phyloP scores from a whole-genome alignment of 176 grass and related monocot species.

The Pontederia paniculata region DNA sequence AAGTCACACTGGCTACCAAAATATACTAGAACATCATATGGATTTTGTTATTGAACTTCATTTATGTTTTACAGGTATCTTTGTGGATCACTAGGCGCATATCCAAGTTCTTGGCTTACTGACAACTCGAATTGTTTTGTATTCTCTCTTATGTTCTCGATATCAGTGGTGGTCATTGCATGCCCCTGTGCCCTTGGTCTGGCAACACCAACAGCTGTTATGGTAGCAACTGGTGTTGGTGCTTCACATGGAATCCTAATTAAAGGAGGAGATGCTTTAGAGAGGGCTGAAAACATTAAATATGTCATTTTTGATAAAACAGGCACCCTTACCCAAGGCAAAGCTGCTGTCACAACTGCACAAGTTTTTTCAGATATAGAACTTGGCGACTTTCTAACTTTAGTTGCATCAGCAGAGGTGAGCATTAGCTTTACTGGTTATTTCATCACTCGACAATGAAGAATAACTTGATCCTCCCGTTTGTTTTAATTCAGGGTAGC shows the following conservation, averaged over 20 bases:
- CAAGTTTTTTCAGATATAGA: slow-evolving; percentile 88
- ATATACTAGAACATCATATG: neutral
- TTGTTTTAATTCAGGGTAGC: slow-evolving; percentile 54
- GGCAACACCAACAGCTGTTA: slow-evolving; percentile 95
- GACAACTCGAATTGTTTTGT: slow-evolving; percentile 26
- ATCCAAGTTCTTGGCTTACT: slow-evolving; percentile 75
- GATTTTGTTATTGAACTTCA: neutral
- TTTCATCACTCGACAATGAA: too few species aligned
- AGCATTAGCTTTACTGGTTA: neutral
- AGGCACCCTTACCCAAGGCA: slow-evolving; percentile 91
- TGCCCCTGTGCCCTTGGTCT: slow-evolving; percentile 94
- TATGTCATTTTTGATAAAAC: slow-evolving; percentile 99
- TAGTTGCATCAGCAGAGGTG: slow-evolving; percentile 96
- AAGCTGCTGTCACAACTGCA: slow-evolving; percentile 71
- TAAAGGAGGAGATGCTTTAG: slow-evolving; percentile 92
- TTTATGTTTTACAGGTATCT: slow-evolving; percentile 57
- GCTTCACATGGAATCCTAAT: slow-evolving; percentile 89
- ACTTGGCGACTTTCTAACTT: slow-evolving; percentile 75
- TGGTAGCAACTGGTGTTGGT: slow-evolving; percentile 95
- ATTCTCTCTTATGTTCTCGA: slow-evolving; percentile 93
- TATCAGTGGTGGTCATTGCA: slow-evolving; percentile 96
- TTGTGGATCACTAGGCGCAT: slow-evolving; percentile 78
- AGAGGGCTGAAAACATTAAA: slow-evolving; percentile 65
- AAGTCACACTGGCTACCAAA: slow-evolving; percentile 11
- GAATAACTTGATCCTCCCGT: too few species aligned